A percentile compares a stretch with the other conserved stretches of the same genome.
phyloP scores from a whole-genome alignment of 108 stramenopile species.

The Skeletonema marinoi region DNA sequence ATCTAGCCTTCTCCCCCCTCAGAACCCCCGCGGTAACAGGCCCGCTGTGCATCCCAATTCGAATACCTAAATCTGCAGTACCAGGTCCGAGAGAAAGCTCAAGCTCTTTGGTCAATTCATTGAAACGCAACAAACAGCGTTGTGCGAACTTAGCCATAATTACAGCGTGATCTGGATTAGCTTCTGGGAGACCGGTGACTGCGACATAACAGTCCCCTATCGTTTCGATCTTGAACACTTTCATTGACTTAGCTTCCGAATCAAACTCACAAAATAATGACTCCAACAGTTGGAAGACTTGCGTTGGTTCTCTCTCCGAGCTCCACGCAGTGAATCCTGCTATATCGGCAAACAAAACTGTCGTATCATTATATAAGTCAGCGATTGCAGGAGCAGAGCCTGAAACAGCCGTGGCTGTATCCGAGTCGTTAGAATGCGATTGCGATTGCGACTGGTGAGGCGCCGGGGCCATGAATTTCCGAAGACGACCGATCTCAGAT shows the following conservation, averaged over 20 bases:
- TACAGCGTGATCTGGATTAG: constrained; percentile 43
- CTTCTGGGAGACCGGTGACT: constrained; percentile 54
- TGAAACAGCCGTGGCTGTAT: background rate
- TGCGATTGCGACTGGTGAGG: background rate
- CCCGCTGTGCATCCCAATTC: constrained; percentile 51
- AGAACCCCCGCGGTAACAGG: constrained; percentile 63
- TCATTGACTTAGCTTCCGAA: constrained; percentile 27
- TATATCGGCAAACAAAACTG: constrained; percentile 42
- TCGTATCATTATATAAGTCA: constrained; percentile 6
- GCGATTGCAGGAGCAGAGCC: constrained; percentile 6
- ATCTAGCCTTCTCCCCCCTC: constrained; percentile 48
- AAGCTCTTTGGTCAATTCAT: constrained; percentile 21
- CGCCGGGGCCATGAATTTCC: background rate
- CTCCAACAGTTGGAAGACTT: constrained; percentile 57
- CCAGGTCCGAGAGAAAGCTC: constrained; percentile 41
- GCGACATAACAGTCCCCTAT: constrained; percentile 63
- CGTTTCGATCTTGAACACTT: constrained; percentile 46
- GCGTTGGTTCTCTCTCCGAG: constrained; percentile 50
- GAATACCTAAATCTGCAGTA: constrained; percentile 41
- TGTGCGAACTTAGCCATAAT: constrained; percentile 52
- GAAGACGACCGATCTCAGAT: background rate
- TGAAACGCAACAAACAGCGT: constrained; percentile 47
- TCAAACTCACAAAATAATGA: constrained; percentile 53
- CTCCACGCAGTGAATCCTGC: constrained; percentile 62
- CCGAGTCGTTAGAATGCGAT: background rate